These are phyloP conservation scores for Mycena alexandri DNA, from an alignment of 768 basidiomycete genomes.

Conservation along the genomic window DNA sequence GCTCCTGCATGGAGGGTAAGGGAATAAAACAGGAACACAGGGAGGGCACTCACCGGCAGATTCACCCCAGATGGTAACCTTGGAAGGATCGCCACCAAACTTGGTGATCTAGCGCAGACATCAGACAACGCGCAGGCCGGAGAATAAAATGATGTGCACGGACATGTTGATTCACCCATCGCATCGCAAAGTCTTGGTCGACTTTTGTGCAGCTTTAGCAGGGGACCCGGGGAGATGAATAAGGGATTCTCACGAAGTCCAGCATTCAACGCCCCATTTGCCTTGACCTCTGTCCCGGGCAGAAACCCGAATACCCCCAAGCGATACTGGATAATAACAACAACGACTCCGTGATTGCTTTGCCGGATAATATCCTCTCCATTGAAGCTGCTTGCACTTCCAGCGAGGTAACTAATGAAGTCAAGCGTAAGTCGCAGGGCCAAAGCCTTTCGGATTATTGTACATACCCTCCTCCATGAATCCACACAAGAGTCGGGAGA, in stretches of 20 bases:
- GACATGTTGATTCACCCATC: conserved; percentile 49
- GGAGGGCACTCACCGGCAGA: conserved; percentile 38
- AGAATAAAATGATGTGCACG: neutral
- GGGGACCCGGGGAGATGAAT: neutral
- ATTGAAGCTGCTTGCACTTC: conserved; percentile 5
- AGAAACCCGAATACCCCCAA: conserved; percentile 44
- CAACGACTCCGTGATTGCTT: conserved; percentile 37
- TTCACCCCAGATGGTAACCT: conserved; percentile 47
- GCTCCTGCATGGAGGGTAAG: neutral
- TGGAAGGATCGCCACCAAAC: conserved; percentile 39
- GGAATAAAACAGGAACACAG: neutral
- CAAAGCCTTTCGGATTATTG: too few species aligned
- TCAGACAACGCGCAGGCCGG: too few species aligned
- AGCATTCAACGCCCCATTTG: conserved; percentile 45
- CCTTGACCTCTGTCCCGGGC: conserved; percentile 43
- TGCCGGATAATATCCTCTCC: conserved; percentile 39
- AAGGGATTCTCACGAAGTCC: conserved; percentile 40
- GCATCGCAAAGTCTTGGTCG: conserved; percentile 47
- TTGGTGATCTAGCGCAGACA: conserved; percentile 23
- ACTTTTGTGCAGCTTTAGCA: conserved; percentile 31
- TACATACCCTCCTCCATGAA: conserved; percentile 51
- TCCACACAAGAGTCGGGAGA: conserved; percentile 59
- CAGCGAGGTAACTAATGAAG: conserved; percentile 28
- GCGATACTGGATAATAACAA: conserved; percentile 31
- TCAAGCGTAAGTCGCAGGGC: too few species aligned